Percentiles rank a stretch among this genome's conserved stretches.
Conservation (phyloP, 768 basidiomycete species). For the Amanita exitialis region DNA sequence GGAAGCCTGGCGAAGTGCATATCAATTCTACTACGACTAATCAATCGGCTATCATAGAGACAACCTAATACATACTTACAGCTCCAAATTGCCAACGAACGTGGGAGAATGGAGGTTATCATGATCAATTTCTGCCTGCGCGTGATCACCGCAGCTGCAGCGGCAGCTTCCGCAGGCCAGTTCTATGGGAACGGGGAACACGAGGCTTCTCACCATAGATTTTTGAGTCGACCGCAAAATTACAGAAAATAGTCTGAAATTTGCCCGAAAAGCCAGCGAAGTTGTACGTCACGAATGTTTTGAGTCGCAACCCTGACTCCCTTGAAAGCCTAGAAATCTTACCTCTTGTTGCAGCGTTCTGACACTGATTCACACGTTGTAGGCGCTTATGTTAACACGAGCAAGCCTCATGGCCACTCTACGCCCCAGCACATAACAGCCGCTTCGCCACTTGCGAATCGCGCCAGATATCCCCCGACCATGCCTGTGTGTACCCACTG, state of each 20-base stretch:
- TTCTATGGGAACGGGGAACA: not conserved
- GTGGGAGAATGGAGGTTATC: not conserved
- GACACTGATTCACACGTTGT: slow-evolving; percentile 5
- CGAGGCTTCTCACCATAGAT: not conserved
- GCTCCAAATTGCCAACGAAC: not conserved
- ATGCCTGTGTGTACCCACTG: slow-evolving; percentile 30
- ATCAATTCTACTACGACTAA: slow-evolving; percentile 16
- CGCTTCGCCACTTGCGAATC: not conserved
- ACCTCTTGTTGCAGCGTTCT: not conserved
- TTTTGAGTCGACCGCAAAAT: not conserved
- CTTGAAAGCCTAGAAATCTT: not conserved
- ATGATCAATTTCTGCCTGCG: not conserved
- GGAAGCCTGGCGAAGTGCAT: slow-evolving; percentile 40
- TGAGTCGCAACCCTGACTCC: not conserved
- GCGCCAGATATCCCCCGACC: not conserved
- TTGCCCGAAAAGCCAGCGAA: not conserved
- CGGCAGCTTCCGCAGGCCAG: not conserved
- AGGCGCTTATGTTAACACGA: slow-evolving; percentile 6
- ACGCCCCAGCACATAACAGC: slow-evolving; percentile 5
- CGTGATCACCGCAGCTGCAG: not conserved
- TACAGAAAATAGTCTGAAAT: not conserved
- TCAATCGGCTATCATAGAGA: not conserved
- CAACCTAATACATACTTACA: not conserved
- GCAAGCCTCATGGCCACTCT: slow-evolving; percentile 7
- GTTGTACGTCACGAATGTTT: not conserved